Evolutionary conservation across 176 grass and related monocot genomes (phyloP).

Genomic region (Zizania latifolia): DNA sequence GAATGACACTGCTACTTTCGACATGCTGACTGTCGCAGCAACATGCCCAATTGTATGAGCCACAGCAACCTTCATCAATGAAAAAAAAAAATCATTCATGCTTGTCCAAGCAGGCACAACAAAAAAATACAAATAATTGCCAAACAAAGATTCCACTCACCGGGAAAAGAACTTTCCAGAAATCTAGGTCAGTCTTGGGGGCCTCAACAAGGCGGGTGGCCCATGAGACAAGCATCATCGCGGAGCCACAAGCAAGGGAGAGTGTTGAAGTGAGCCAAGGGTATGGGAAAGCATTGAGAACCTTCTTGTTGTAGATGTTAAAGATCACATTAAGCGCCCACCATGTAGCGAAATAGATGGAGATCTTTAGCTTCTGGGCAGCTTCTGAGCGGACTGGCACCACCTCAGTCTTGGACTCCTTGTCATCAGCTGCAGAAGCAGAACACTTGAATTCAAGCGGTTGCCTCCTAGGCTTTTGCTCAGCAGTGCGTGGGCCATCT

Average conservation of each 20-base stretch:
- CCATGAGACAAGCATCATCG: slow-evolving; percentile 93
- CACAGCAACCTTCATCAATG: slow-evolving; percentile 64
- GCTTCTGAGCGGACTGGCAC: slow-evolving; percentile 27
- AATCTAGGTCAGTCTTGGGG: slow-evolving; percentile 71
- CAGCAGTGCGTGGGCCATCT: slow-evolving; percentile 21
- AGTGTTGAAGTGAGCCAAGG: slow-evolving; percentile 93
- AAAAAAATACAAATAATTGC: neutral
- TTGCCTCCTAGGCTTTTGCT: slow-evolving; percentile 30
- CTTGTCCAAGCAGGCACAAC: slow-evolving; percentile 10
- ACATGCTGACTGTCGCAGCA: slow-evolving; percentile 92
- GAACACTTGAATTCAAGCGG: slow-evolving; percentile 35
- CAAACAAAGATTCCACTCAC: slow-evolving; percentile 33
- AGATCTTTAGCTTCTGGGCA: slow-evolving; percentile 68
- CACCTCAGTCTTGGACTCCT: slow-evolving; percentile 37
- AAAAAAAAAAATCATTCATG: slow-evolving; percentile 22
- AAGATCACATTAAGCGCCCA: slow-evolving; percentile 97
- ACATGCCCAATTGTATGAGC: slow-evolving; percentile 91
- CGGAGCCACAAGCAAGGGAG: slow-evolving; percentile 57
- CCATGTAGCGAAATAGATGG: slow-evolving; percentile 88
- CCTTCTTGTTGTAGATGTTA: slow-evolving; percentile 98
- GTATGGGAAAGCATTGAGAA: slow-evolving; percentile 88
- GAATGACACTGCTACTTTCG: slow-evolving; percentile 95
- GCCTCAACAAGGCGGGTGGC: slow-evolving; percentile 60
- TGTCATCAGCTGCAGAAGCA: slow-evolving; percentile 53
- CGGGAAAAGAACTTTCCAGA: slow-evolving; percentile 87